Evolutionary conservation across 2,329 filamentous ascomycete species (phyloP), one percentile per base, ranked within the genome.

Genomic region (Pseudogymnoascus sp.): DNA sequence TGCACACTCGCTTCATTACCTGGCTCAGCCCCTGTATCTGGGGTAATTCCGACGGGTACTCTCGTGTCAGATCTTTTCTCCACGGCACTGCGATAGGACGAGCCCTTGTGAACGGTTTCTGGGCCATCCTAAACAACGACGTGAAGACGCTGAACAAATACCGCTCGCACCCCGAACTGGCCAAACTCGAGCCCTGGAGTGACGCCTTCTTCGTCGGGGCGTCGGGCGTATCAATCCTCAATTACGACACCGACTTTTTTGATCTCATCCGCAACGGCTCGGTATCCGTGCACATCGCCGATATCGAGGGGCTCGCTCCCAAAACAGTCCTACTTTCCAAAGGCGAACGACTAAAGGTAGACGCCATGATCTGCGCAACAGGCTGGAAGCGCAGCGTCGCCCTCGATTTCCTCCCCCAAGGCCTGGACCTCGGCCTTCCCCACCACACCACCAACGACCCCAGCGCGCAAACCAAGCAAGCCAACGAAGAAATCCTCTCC

Each of bases 1-100:
- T 88, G 3, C 82, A 83, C 33, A 88, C 84, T 0, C 84, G 89
- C 0, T 80, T 89, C 66, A 75, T 92, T 61, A 89, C 85, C 1
- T 91, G 87, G 85, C 85, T 93, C 73, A 87, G 84, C 61, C 89
- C 90, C 0, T 92, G 89, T 70, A 81, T 89, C 12, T 93, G 88
- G 86, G 87, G 86, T 4, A 77, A 79, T 1, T 82, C 80, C 1
- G 86, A 86, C 69, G 87, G 86, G 1, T 88, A 82, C 66, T 76
- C 79, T 11, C 75, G 75, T 10, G 76, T 84, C 1, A 79, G 84
- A 3, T 70, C 73, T 8, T 84, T 88, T 64, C 76, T 86, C 56
- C 85, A 89, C 66, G 76, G 78, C 22, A 88, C 83, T 0, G 73
- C 76, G 35, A 61, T 87, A 1, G 86, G 87, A 2, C 79, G 84